Evolutionary conservation across 352 stramenopile species (phyloP), one percentile per base, ranked within the genome.

Genomic region (Phytophthora fragariae): DNA sequence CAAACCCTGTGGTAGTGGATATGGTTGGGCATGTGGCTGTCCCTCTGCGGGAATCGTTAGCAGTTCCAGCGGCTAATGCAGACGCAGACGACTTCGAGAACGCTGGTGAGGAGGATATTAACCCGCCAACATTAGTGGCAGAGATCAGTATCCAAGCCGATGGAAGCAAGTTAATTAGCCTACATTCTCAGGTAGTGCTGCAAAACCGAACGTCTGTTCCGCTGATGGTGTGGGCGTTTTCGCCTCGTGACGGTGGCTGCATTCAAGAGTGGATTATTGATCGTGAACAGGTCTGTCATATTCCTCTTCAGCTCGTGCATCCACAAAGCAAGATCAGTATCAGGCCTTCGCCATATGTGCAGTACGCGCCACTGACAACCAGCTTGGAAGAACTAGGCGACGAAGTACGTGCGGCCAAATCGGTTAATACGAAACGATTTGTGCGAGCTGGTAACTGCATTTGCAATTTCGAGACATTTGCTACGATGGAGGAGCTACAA

Each of bases 271-370:
- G 91, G 89, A 84, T 96, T 24, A 89, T 97, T 31, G 89, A 97
- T 53, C 86, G 89, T 46, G 90, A 96, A 35, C 77, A 95, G 58
- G 68, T 93, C 21, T 96, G 88, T 29, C 81, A 96, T 60, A 87
- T 97, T 12, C 90, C 90, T 21, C 80, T 97, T 10, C 77, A 94
- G 52, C 80, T 97, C 35, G 94, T 96, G 15, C 90, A 97, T 35
- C 86, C 89, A 11, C 88, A 95, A 27, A 95, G 88, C 72, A 95
- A 95, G 74, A 92, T 97, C 64, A 97, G 90, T 75, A 86, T 97
- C 46, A 79, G 86, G 1, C 90, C 90, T 62, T 97, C 89, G 1
- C 85, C 87, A 7, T 93, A 93, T 54, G 88, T 95, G 17, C 88
- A 96, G 53, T 97, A 95, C 68, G 90, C 90, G 10, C 90, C 90